Base-by-base conservation (phyloP, 192 early-diverging fungal species). In the Gonapodya sp. region DNA sequence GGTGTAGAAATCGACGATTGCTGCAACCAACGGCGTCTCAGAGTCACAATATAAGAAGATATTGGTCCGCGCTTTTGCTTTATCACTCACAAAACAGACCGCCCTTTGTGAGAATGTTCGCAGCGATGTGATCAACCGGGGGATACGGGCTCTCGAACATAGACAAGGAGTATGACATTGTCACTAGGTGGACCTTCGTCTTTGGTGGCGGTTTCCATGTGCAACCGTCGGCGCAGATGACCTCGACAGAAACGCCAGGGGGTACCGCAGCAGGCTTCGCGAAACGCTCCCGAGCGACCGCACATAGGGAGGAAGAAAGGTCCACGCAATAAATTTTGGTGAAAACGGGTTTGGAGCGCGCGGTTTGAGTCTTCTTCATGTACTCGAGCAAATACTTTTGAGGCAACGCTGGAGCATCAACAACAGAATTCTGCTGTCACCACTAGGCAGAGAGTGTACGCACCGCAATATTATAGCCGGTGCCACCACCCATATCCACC, bases 1-100 rank as follows among this genome's bases (percentile, higher is more conserved):
- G 75, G 75, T 77, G 75, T 77, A 77, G 75, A 77, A 77, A 33
- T 77, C 75, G 8, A 77, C 75, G 31, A 77, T 34, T 16, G 75
- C 75, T 64, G 46, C 46, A 24, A 64, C 8, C 8, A 24, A 64
- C n/a, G n/a, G n/a, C n/a, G n/a, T n/a, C n/a, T n/a, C n/a, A n/a
- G n/a, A n/a, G n/a, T n/a, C n/a, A n/a, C n/a, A n/a, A n/a, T n/a
- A n/a, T n/a, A n/a, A n/a, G n/a, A n/a, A n/a, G n/a, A n/a, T n/a
- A n/a, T n/a, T n/a, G n/a, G n/a, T n/a, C n/a, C n/a, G n/a, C n/a
- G n/a, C n/a, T n/a, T n/a, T n/a, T n/a, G n/a, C n/a, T n/a, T n/a
- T n/a, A 16, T 64, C 46, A 24, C 46, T 64, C 46, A 64, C 46
- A 64, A 24, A 64, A 64, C 8, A 77, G 75, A 2, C 30, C 34